A percentile compares a stretch with the other conserved stretches of the same genome.
Conservation (phyloP, 2,329 filamentous ascomycete genomes). For the Cucurbitaria berberidis region DNA sequence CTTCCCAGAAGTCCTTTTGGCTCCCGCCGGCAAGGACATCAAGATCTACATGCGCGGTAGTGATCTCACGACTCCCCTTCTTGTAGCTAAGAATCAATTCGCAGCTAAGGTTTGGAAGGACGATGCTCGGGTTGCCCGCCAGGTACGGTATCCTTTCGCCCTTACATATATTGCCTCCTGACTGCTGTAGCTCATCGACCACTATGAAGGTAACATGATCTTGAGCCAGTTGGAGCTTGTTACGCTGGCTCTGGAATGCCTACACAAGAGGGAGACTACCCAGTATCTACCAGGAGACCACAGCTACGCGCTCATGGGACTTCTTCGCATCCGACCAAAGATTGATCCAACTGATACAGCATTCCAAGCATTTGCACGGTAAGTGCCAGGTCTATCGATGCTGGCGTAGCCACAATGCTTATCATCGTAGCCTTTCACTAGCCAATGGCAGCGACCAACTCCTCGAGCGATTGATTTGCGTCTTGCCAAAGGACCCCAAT, state of each 20-base stretch:
- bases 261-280: slow-evolving; percentile 48
- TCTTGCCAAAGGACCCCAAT: slow-evolving; percentile 43
- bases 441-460: slow-evolving; percentile 55
- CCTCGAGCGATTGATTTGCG: slow-evolving; percentile 55
- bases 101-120: slow-evolving; percentile 48
- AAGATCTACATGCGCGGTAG: slow-evolving; percentile 41
- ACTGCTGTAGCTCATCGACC: slow-evolving; percentile 51
- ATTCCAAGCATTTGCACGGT: slow-evolving; percentile 57
- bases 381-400: background rate
- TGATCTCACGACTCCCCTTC: slow-evolving; percentile 27
- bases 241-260: slow-evolving; percentile 50
- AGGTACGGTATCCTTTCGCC: slow-evolving; percentile 13
- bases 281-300: slow-evolving; percentile 51
- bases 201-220: slow-evolving; percentile 53
- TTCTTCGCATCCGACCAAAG: slow-evolving; percentile 50
- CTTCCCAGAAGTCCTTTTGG: slow-evolving; percentile 52
- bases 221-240: slow-evolving; percentile 53
- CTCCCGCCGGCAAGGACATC: slow-evolving; percentile 37
- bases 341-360: slow-evolving; percentile 50
- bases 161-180: background rate
- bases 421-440: slow-evolving; percentile 47
- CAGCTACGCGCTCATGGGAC: slow-evolving; percentile 56
- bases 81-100: slow-evolving; percentile 51
- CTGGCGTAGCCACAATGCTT: background rate
- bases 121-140: slow-evolving; percentile 46